Evolutionary conservation across 164 flowering plant species (phyloP).

Genomic region (Umbellularia californica): DNA sequence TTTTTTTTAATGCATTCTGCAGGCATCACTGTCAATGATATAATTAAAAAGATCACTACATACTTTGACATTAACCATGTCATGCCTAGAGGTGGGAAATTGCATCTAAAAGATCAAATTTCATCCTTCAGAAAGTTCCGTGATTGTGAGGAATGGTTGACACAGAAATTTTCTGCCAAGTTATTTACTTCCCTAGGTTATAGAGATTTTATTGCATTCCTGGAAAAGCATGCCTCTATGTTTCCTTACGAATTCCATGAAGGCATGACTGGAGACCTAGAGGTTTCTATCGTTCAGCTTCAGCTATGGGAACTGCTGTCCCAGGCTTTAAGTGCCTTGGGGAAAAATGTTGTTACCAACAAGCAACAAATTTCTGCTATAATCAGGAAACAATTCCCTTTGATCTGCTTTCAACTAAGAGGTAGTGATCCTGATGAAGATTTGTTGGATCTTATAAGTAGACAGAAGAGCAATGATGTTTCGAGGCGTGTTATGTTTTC

Average conservation of each 20-base stretch:
- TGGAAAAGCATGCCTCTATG: constrained; percentile 44
- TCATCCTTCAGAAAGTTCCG: constrained; percentile 38
- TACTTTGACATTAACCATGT: constrained; percentile 38
- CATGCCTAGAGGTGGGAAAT: constrained; percentile 15
- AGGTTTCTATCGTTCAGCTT: constrained; percentile 46
- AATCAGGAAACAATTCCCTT: constrained; percentile 71
- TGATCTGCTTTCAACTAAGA: constrained; percentile 36
- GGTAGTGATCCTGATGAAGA: constrained; percentile 35
- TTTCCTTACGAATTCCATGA: constrained; percentile 37
- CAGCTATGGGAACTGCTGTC: constrained; percentile 52
- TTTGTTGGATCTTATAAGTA: constrained; percentile 26
- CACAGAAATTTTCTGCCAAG: constrained; percentile 52
- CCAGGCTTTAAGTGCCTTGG: constrained; percentile 52
- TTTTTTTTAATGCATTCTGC: constrained; percentile 11
- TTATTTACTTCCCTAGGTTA: constrained; percentile 64
- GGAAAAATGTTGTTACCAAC: constrained; percentile 33
- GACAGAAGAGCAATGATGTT: constrained; percentile 22
- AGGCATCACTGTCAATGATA: constrained; percentile 62
- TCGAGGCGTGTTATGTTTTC: constrained; percentile 67
- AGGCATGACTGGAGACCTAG: constrained; percentile 33
- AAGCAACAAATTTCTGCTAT: constrained; percentile 44
- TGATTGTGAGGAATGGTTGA: constrained; percentile 62
- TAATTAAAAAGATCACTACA: constrained; percentile 33
- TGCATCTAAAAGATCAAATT: constrained; percentile 26
- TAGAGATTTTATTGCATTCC: constrained; percentile 61